Base-by-base conservation (phyloP, 2,329 filamentous ascomycete genomes). In the Dothidotthia symphoricarpi region DNA sequence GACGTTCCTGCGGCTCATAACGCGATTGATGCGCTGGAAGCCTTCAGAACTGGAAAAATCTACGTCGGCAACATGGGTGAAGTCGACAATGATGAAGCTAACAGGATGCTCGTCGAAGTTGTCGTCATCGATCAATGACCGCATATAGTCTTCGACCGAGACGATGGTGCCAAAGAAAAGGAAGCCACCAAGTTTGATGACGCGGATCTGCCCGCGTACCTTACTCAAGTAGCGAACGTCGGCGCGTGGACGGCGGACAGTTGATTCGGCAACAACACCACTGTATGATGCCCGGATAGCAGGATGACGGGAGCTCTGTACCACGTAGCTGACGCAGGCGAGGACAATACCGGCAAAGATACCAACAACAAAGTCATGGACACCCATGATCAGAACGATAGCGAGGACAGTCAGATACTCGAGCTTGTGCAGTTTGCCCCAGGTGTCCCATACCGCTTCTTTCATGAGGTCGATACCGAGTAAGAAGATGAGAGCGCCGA, bases 161-260 rank as follows among this genome's bases (percentile, higher is more conserved):
- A 96, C 91, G 49, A 98, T 95, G 3, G 90, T 97, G 12, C 93
- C 93, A 53, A 98, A 98, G 74, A 98, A 98, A n/a, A 98, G 78
- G 59, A 91, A 97, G 0, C 93, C 91, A 0, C 86, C 85, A 12
- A 98, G 77, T 66, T 97, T 97, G 57, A 95, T 85, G 33, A 97
- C 83, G 41, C 87, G 85, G 24, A 94, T 93, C 63, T 98, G 93
- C 22, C 81, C 78, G 3, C 91, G 90, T 12, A 93, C 90, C 49
- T 91, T 79, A 44, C 83, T 83, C 3, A 98, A 73, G 59, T 93
- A 98, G 42, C 86, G 82, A 43, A 90, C 84, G 55, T 98, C 93
- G 3, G 89, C 83, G 1, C 88, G 87, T 51, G 95, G 95, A 36
- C 93, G 82, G 36, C 93, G 80, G 17, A 98, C 93, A 0, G 93